Conservation (phyloP, 306 rosid genomes). For the Medicago arabica region DNA sequence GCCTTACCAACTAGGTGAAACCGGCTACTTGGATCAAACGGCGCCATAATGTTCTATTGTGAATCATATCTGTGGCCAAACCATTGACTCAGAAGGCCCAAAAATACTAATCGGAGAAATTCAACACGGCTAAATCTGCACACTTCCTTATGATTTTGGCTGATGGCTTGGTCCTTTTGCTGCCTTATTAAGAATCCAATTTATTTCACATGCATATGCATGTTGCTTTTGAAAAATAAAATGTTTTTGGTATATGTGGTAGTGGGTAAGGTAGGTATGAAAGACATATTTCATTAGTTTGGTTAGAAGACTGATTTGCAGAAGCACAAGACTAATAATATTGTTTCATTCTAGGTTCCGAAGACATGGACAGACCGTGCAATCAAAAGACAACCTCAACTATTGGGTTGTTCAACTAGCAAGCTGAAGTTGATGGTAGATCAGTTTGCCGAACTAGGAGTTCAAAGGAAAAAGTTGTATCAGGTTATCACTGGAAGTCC, state of each 20-base stretch:
- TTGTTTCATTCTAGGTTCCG: slow-evolving; percentile 63
- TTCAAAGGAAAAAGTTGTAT: slow-evolving; percentile 67
- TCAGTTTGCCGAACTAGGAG: slow-evolving; percentile 65
- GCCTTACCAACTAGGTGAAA: not conserved
- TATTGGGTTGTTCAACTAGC: slow-evolving; percentile 82
- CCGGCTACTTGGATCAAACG: not conserved
- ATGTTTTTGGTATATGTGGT: slow-evolving; percentile 19
- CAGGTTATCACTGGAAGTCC: slow-evolving; percentile 78
- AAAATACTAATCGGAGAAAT: slow-evolving; percentile 17
- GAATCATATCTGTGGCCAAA: slow-evolving; percentile 5
- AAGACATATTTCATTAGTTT: slow-evolving; percentile 22
- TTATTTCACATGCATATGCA: slow-evolving; percentile 12
- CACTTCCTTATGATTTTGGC: slow-evolving; percentile 4
- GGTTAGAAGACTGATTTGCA: slow-evolving; percentile 34
- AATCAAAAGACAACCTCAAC: slow-evolving; percentile 84
- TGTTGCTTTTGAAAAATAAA: slow-evolving; percentile 7
- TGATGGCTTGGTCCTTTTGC: slow-evolving; percentile 10
- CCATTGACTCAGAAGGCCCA: not conserved
- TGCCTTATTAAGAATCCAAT: slow-evolving; percentile 10
- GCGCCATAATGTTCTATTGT: not conserved
- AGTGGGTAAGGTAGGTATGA: slow-evolving; percentile 7
- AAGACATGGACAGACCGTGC: slow-evolving; percentile 55
- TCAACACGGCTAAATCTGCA: not conserved
- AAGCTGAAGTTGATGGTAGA: slow-evolving; percentile 69
- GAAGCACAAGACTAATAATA: slow-evolving; percentile 23